Conservation (phyloP, 2,329 filamentous ascomycete genomes). For the Trichoderma asperellum region DNA sequence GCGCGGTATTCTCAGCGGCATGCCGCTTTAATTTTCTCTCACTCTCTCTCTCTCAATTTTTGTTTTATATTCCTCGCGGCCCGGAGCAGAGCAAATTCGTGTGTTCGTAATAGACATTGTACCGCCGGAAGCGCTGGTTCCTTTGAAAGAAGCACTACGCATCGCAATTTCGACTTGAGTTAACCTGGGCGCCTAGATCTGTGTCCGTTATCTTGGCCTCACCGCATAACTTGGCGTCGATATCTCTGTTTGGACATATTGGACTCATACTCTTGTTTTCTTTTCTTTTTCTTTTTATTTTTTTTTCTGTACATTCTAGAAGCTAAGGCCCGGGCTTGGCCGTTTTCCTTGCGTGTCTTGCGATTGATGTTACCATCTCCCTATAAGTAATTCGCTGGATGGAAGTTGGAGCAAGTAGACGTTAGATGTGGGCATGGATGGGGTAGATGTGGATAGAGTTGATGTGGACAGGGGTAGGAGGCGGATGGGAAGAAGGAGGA, state of each 20-base stretch:
- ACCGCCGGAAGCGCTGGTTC: constrained; percentile 10
- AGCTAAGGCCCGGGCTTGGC: constrained; percentile 39
- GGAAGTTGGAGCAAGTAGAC: constrained; percentile 20
- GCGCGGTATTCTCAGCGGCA: constrained; percentile 23
- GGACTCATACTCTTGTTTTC: constrained; percentile 38
- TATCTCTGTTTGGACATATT: constrained; percentile 41
- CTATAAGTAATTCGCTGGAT: constrained; percentile 39
- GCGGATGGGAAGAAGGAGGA: constrained; percentile 7
- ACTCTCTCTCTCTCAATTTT: constrained; percentile 16
- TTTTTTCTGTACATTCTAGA: constrained; percentile 44
- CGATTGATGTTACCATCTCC: constrained; percentile 39
- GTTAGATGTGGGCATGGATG: constrained; percentile 9
- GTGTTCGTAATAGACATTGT: constrained; percentile 11
- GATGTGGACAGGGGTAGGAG: neutral
- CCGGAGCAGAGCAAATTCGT: neutral
- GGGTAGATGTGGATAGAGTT: neutral
- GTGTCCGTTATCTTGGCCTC: constrained; percentile 17
- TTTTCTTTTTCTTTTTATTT: constrained; percentile 34
- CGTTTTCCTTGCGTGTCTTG: constrained; percentile 33
- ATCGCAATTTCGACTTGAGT: constrained; percentile 20
- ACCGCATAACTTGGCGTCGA: constrained; percentile 38
- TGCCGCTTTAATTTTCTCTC: constrained; percentile 27
- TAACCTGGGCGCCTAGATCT: constrained; percentile 15
- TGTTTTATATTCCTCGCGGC: constrained; percentile 1
- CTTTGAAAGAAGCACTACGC: constrained; percentile 18